phyloP scores from a whole-genome alignment of 352 stramenopile species.

The Phytophthora citricola region DNA sequence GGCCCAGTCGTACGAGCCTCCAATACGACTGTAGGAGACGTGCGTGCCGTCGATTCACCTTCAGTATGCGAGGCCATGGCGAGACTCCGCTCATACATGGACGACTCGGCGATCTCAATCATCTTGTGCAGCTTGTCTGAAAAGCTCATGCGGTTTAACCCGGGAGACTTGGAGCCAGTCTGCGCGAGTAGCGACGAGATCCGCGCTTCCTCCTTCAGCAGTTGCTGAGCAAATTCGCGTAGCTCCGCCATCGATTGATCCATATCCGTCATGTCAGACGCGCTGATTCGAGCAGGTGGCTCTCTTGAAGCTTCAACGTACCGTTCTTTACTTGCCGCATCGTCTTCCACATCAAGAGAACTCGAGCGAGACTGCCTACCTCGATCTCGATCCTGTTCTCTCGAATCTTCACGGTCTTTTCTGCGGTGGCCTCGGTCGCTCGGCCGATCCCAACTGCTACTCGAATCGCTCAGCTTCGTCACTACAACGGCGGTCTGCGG shows the following conservation, averaged over 20 bases:
- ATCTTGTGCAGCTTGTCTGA: constrained; percentile 83
- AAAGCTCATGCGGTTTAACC: constrained; percentile 71
- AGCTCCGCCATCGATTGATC: constrained; percentile 56
- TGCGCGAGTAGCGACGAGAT: constrained; percentile 58
- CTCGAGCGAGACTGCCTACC: constrained; percentile 15
- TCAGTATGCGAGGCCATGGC: constrained; percentile 4
- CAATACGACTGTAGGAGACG: background rate
- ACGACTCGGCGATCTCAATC: constrained; percentile 80
- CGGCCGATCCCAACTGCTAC: constrained; percentile 10
- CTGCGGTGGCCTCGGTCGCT: constrained; percentile 7
- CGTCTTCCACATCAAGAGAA: constrained; percentile 11
- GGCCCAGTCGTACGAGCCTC: background rate
- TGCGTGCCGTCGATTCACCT: constrained; percentile 2
- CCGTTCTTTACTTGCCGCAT: constrained; percentile 7
- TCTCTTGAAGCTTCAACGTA: constrained; percentile 10
- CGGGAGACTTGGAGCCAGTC: constrained; percentile 55
- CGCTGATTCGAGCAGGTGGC: background rate
- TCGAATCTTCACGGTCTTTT: constrained; percentile 3
- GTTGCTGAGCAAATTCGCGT: constrained; percentile 66
- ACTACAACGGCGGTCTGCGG: constrained; percentile 49
- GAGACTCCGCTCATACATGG: constrained; percentile 57
- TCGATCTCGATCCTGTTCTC: constrained; percentile 19
- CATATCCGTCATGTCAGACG: constrained; percentile 27
- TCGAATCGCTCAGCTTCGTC: constrained; percentile 39
- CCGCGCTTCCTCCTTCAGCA: constrained; percentile 60